Conservation (phyloP, 78 protist species). For the Protostelium mycophagum region DNA sequence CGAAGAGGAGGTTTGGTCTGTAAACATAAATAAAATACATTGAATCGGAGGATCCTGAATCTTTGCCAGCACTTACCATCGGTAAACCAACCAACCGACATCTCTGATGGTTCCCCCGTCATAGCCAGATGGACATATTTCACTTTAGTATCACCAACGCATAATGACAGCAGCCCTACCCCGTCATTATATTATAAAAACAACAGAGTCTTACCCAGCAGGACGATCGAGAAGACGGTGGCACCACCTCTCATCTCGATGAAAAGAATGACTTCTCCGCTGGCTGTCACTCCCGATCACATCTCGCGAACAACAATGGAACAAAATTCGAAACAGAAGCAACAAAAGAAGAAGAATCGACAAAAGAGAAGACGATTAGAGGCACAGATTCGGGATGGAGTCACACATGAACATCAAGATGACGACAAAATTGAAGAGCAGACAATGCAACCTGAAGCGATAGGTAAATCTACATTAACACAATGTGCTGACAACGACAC, state of each 20-base stretch:
- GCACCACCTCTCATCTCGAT: no score
- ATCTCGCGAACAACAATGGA: no score
- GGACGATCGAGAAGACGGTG: no score
- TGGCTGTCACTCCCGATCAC: no score
- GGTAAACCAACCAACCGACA: neutral
- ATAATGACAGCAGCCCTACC: no score
- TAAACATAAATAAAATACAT: no score
- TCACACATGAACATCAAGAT: neutral
- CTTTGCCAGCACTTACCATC: neutral
- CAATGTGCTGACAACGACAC: neutral
- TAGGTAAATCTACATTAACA: neutral
- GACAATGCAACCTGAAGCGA: no score
- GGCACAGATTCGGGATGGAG: neutral
- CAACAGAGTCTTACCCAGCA: no score
- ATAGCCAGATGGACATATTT: neutral
- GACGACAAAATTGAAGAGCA: no score
- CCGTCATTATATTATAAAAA: no score
- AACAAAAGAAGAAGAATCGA: neutral
- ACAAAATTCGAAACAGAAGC: neutral
- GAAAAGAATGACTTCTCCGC: no score
- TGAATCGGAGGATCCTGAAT: neutral
- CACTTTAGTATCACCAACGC: neutral
- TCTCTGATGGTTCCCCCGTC: neutral
- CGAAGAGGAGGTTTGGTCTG: neutral
- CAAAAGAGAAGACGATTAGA: neutral